These are phyloP conservation scores for Setomelanomma holmii DNA, from an alignment of 2,329 filamentous ascomycete species.

Conservation along the genomic window DNA sequence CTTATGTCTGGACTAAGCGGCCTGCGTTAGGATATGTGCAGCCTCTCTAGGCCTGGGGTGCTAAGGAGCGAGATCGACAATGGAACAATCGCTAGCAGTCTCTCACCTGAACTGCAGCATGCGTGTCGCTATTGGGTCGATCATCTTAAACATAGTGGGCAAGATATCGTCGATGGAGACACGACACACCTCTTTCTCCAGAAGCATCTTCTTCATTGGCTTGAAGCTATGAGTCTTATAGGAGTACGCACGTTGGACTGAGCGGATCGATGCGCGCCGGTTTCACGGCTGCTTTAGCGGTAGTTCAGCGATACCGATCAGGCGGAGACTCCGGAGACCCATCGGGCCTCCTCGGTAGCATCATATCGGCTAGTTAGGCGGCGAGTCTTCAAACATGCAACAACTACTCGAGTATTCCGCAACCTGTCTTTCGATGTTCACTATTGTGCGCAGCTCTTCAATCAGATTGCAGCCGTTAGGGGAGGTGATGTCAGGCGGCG, in stretches of 20 bases:
- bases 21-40: constrained; percentile 50
- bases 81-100: constrained; percentile 6
- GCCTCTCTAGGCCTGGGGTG: constrained; percentile 7
- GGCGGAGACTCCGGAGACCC: too few relatives aligned
- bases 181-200: not conserved
- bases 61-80: constrained; percentile 16
- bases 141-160: not conserved
- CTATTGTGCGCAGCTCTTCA: too few relatives aligned
- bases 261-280: too few relatives aligned
- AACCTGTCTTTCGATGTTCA: too few relatives aligned
- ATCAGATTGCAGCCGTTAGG: too few relatives aligned
- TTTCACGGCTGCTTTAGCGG: too few relatives aligned
- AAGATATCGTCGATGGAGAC: not conserved
- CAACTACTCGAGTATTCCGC: too few relatives aligned
- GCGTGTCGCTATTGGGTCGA: constrained; percentile 47
- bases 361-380: too few relatives aligned
- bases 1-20: constrained; percentile 36
- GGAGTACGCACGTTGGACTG: constrained; percentile 6
- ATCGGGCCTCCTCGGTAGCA: too few relatives aligned
- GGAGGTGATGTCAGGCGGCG: too few relatives aligned
- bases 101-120: not conserved
- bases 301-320: too few relatives aligned
- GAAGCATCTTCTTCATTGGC: constrained; percentile 1
- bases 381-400: too few relatives aligned
- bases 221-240: constrained; percentile 1